Evolutionary conservation across 129 eudicot species (phyloP), one percentile per base, ranked within the genome.

Genomic region (Saposhnikovia divaricata): DNA sequence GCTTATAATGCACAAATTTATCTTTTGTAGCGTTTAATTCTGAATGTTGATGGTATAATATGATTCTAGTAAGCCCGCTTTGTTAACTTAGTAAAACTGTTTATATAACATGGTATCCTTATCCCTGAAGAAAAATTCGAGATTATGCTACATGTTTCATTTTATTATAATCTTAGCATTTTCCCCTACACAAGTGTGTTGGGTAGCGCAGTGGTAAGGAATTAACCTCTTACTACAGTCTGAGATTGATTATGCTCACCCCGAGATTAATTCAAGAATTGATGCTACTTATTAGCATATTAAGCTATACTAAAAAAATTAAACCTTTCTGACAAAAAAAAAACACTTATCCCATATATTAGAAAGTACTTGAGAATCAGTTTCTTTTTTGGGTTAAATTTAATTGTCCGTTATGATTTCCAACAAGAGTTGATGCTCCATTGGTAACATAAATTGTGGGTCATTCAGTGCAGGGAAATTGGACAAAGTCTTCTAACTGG

Each of bases 401-500:
- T 31, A 55, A 72, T 37, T 65, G 55, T 21, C 0, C 43, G 4
- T 70, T 6, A 44, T 47, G 39, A 70, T 47, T 53, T 14, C 18
- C 7, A 21, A 48, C 66, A 46, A 77, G 47, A 34, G 28, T 10
- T 76, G 72, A 59, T 73, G 6, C 3, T 76, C 42, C 38, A 51
- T 55, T 55, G 38, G 66, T 12, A 3, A 34, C 77, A 34, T 70
- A 51, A 76, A 66, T 61, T 73, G 55, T 38, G 53, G 79, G 48
- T n/a, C 77, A 65, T 77, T 74, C 84, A 96, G 99, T 96, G 81
- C 97, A 96, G 87, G 99, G 99, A 2, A 96, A 88, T 72, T 96
- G 99, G 99, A 81, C 87, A n/a, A 80, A 10, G 43, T 80, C 99
- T 76, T 85, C 98, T 66, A 80, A 74, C 34, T 96, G 95, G 99